Conservation (phyloP, 1,284 basidiomycete genomes). For the Neotropicomus parvogracilis region DNA sequence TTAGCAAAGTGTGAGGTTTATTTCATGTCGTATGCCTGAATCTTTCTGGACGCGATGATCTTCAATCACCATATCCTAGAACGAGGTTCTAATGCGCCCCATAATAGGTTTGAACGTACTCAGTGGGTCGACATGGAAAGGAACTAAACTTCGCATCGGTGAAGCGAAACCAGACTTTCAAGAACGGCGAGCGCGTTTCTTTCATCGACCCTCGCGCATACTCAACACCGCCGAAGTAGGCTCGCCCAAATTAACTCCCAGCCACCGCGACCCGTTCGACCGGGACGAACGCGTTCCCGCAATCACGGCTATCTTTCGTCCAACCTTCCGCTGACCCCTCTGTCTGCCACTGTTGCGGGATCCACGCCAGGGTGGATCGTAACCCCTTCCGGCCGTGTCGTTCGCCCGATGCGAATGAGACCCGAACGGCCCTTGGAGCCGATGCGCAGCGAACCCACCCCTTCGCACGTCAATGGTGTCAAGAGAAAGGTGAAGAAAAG, state of each 20-base stretch:
- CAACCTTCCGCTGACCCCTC: constrained; percentile 63
- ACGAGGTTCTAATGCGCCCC: constrained; percentile 5
- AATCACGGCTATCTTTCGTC: constrained; percentile 38
- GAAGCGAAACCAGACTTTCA: constrained; percentile 71
- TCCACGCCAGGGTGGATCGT: constrained; percentile 59
- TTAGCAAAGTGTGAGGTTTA: constrained; percentile 64
- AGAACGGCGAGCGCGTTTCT: constrained; percentile 45
- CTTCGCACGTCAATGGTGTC: constrained; percentile 5
- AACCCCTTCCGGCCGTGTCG: constrained; percentile 61
- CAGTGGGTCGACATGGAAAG: constrained; percentile 80
- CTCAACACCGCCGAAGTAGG: constrained; percentile 14
- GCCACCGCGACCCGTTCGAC: constrained; percentile 11
- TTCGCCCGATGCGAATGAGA: constrained; percentile 63
- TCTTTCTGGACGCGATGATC: background rate
- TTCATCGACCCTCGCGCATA: background rate
- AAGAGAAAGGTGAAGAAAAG: constrained; percentile 33
- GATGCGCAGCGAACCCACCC: constrained; percentile 17
- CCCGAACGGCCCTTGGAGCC: constrained; percentile 57
- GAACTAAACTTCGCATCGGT: constrained; percentile 74
- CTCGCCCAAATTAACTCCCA: constrained; percentile 30
- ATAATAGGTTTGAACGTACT: constrained; percentile 63
- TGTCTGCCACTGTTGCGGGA: constrained; percentile 55
- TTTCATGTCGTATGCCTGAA: background rate
- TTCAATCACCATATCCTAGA: background rate
- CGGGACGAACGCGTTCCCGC: constrained; percentile 37